Conservation (phyloP, 1,284 basidiomycete species). For the Hemileia vastatrix region DNA sequence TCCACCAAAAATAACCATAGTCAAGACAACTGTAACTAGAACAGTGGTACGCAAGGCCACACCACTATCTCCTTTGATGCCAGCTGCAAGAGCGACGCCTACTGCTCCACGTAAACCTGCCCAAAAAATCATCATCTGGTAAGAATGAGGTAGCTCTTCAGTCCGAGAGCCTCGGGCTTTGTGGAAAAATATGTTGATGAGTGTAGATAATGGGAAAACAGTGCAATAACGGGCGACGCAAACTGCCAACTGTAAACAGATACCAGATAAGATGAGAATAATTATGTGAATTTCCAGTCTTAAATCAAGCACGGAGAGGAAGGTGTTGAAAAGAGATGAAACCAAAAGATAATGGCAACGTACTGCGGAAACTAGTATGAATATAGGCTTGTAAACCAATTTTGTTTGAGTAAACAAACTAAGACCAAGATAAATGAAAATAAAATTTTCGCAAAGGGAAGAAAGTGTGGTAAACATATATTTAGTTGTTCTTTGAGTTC, state of each 20-base stretch:
- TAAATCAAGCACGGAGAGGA: too few species aligned
- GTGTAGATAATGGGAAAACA: slow-evolving; percentile 91
- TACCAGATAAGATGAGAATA: background rate
- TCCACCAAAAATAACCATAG: slow-evolving; percentile 89
- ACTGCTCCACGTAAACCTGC: slow-evolving; percentile 92
- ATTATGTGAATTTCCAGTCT: too few species aligned
- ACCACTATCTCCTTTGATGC: slow-evolving; percentile 84
- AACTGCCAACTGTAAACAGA: slow-evolving; percentile 58
- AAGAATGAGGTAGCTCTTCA: slow-evolving; percentile 85
- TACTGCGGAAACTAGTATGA: slow-evolving; percentile 74
- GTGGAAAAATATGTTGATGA: slow-evolving; percentile 80
- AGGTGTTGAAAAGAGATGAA: background rate
- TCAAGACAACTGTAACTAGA: slow-evolving; percentile 87
- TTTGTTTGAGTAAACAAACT: slow-evolving; percentile 83
- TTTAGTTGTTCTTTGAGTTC: slow-evolving; percentile 89
- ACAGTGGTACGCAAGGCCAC: slow-evolving; percentile 86
- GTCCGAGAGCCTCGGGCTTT: slow-evolving; percentile 64
- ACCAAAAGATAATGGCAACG: too few species aligned
- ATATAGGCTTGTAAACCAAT: slow-evolving; percentile 87
- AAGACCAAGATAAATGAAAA: slow-evolving; percentile 97
- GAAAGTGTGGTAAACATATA: slow-evolving; percentile 88
- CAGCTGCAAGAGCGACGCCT: slow-evolving; percentile 89
- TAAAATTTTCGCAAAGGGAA: slow-evolving; percentile 95
- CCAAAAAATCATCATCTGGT: slow-evolving; percentile 89
- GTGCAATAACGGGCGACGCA: slow-evolving; percentile 89